Evolutionary conservation across 495 filamentous ascomycete species (phyloP).

Genomic region (Niebla homalea): DNA sequence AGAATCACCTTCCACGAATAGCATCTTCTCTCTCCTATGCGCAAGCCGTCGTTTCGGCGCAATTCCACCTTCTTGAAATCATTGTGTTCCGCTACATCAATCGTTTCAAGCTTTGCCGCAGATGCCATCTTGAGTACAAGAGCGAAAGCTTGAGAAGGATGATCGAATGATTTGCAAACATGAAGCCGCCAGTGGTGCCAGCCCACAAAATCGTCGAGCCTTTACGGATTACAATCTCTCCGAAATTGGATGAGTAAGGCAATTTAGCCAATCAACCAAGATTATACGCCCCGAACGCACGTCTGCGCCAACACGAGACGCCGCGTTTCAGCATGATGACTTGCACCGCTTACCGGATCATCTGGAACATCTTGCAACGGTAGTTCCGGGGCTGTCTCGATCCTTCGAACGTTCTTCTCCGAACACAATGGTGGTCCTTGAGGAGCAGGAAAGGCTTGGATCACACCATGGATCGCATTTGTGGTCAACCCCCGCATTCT

Average conservation of each 20-base stretch:
- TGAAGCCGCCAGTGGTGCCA: not conserved
- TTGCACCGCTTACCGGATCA: not conserved
- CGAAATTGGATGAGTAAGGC: not conserved
- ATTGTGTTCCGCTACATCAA: not conserved
- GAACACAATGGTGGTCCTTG: too few relatives aligned
- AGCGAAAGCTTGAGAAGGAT: too few relatives aligned
- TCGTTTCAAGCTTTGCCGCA: slow-evolving; percentile 1
- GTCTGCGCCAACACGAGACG: not conserved
- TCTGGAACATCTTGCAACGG: too few relatives aligned
- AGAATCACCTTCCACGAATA: not conserved
- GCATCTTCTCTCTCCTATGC: not conserved
- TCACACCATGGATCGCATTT: too few relatives aligned
- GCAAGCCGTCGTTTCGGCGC: not conserved
- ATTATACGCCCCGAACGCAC: not conserved
- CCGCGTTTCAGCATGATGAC: not conserved
- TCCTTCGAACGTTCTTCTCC: too few relatives aligned
- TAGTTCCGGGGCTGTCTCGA: too few relatives aligned
- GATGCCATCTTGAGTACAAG: not conserved
- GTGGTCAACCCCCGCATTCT: too few relatives aligned
- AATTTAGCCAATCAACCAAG: not conserved
- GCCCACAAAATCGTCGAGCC: not conserved
- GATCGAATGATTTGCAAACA: not conserved
- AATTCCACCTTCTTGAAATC: not conserved
- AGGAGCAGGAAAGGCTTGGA: too few relatives aligned
- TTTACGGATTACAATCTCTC: not conserved